Percentiles rank a stretch among this genome's conserved stretches.
Evolutionary conservation across 352 stramenopile genomes (phyloP).

Genomic region (Phytophthora kernoviae): DNA sequence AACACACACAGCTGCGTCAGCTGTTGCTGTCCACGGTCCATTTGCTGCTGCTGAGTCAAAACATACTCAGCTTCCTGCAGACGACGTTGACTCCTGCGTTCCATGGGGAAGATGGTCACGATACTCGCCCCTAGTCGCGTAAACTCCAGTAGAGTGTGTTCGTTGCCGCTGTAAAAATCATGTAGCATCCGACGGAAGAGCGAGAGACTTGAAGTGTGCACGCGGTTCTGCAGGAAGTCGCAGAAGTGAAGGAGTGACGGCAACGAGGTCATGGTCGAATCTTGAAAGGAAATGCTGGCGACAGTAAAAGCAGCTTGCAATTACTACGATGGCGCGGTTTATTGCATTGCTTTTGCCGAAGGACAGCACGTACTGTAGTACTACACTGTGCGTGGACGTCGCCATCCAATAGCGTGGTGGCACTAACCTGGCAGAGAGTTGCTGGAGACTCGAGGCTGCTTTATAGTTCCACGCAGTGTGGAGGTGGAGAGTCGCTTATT

Average conservation of each 20-base stretch:
- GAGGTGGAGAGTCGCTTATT: too few species aligned
- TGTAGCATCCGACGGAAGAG: conserved; percentile 35
- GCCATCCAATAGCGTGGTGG: too few species aligned
- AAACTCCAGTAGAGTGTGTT: conserved; percentile 41
- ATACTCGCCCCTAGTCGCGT: conserved; percentile 37
- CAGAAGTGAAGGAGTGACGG: conserved; percentile 30
- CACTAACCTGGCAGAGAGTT: too few species aligned
- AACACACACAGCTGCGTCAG: conserved; percentile 15
- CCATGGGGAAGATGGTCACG: conserved; percentile 32
- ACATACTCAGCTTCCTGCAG: conserved; percentile 5
- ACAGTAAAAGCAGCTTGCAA: too few species aligned
- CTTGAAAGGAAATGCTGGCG: too few species aligned
- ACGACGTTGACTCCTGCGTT: conserved; percentile 6
- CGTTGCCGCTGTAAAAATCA: conserved; percentile 32
- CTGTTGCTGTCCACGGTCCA: neutral
- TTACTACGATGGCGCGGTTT: too few species aligned
- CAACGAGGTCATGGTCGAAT: conserved; percentile 12
- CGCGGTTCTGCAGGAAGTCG: conserved; percentile 38
- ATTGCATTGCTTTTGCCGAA: too few species aligned
- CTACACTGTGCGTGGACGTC: too few species aligned
- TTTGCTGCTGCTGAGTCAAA: conserved; percentile 1
- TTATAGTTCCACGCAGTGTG: too few species aligned
- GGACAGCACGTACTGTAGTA: too few species aligned
- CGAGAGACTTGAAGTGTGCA: conserved; percentile 30
- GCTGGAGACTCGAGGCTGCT: too few species aligned